Evolutionary conservation across 1,284 basidiomycete genomes (phyloP), one percentile per base, ranked within the genome.

Genomic region (Schizophyllum commune): DNA sequence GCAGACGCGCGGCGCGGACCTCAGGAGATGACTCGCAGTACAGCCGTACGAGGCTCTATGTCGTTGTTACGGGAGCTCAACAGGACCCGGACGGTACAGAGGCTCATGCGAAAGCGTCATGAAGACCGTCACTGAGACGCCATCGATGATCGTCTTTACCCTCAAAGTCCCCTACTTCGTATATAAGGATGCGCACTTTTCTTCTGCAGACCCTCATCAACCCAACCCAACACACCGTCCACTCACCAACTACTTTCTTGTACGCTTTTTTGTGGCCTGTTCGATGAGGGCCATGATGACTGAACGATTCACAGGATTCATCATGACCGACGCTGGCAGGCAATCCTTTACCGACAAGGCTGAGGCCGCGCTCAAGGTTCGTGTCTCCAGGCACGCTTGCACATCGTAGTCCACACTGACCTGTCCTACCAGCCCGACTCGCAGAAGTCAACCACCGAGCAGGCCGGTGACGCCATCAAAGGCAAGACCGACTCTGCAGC

Each of bases 301-400:
- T 47, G 13, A 47, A 4, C 17, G 39, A 13, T 47, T 8, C 17
- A 17, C 39, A 47, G 39, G 9, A 4, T 11, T 8, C 3, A 76
- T 61, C 64, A 80, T 79, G 79, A 77, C 78, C 61, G 78, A 80
- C 68, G 69, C 72, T 60, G 72, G 67, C 59, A 80, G 81, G 63
- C 79, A 83, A 76, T 78, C 75, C 61, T 71, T 82, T 71, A 80
- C 80, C 68, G 80, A 83, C 75, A 83, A 82, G 71, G 77, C 75
- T 58, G 66, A 68, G 51, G 68, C 79, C 68, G 73, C 78, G 54
- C n/a, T 80, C 60, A 81, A 82, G 77, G 79, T 79, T 55, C 32
- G 1, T 32, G 47, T n/a, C 21, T 17, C 27, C 53, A 11, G 32
- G 1, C 34, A 5, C 27, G 33, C 8, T 33, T 17, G 8, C 27